Conservation (phyloP, 768 basidiomycete genomes). For the Boletus subparvulus region DNA sequence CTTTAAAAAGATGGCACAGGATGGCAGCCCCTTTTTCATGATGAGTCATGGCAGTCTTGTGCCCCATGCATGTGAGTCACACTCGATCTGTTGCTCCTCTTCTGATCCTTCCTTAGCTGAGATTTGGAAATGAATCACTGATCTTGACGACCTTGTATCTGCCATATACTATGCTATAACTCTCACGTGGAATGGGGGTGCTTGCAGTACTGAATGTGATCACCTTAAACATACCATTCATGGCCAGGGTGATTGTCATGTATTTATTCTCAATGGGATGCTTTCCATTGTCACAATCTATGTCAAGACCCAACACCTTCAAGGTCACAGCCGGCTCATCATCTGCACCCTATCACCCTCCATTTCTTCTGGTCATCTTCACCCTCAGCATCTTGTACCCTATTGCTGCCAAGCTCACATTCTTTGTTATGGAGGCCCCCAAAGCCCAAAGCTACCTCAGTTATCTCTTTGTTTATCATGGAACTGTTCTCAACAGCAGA, state of each 20-base stretch:
- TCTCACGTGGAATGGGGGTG: constrained; percentile 16
- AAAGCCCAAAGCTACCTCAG: background rate
- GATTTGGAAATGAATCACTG: constrained; percentile 5
- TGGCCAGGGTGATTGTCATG: background rate
- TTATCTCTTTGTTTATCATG: constrained; percentile 1
- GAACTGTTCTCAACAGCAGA: background rate
- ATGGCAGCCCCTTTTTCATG: background rate
- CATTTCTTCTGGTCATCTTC: constrained; percentile 1
- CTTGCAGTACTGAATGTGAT: constrained; percentile 15
- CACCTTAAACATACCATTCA: constrained; percentile 9
- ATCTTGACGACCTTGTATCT: constrained; percentile 6
- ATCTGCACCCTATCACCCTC: constrained; percentile 6
- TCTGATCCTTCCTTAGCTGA: background rate
- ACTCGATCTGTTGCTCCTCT: too few species aligned
- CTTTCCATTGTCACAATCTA: too few species aligned
- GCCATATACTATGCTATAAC: constrained; percentile 12
- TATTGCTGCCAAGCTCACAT: background rate
- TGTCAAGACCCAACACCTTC: constrained; percentile 10
- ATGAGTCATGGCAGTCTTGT: too few species aligned
- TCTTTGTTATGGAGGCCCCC: background rate
- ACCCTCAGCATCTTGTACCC: background rate
- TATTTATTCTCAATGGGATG: constrained; percentile 21
- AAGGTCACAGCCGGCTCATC: constrained; percentile 8
- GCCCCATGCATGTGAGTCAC: too few species aligned
- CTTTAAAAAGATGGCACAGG: background rate